These are phyloP conservation scores for Fusarium gaditjirri DNA, from an alignment of 2,329 filamentous ascomycete species.

Conservation along the genomic window DNA sequence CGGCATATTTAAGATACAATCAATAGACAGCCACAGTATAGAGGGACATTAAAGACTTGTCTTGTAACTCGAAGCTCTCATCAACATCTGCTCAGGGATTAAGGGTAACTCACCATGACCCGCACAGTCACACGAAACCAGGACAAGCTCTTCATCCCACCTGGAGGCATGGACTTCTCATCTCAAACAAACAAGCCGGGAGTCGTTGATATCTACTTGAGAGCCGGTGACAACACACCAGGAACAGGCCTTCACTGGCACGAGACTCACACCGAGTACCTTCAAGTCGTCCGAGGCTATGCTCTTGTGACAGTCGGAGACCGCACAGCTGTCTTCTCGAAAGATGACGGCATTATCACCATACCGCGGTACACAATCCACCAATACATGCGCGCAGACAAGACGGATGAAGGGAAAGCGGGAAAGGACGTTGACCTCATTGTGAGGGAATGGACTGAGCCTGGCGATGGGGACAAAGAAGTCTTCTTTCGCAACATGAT, in stretches of 20 bases:
- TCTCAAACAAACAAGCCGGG: background rate
- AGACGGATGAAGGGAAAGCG: conserved; percentile 14
- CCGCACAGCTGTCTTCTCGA: conserved; percentile 28
- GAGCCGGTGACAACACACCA: conserved; percentile 8
- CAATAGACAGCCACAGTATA: too few relatives aligned
- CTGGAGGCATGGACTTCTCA: conserved; percentile 19
- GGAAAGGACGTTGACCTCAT: conserved; percentile 24
- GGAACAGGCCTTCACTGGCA: conserved; percentile 36
- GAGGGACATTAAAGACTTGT: too few relatives aligned
- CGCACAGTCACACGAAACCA: conserved; percentile 17
- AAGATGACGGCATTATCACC: conserved; percentile 33
- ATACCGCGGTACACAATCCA: conserved; percentile 36
- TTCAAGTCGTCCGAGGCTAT: conserved; percentile 34
- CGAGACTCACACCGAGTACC: conserved; percentile 30
- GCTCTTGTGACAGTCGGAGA: conserved; percentile 37
- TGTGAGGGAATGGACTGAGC: conserved; percentile 40
- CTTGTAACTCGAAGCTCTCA: too few relatives aligned
- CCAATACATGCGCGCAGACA: conserved; percentile 34
- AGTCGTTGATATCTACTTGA: conserved; percentile 16
- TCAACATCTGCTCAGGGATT: too few relatives aligned
- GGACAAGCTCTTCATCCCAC: conserved; percentile 12
- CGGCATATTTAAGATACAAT: too few relatives aligned
- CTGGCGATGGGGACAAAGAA: conserved; percentile 36
- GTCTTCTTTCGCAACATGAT: conserved; percentile 39
- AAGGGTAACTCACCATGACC: background rate